phyloP scores from a whole-genome alignment of 768 basidiomycete species.

The Gymnopilus junonius region DNA sequence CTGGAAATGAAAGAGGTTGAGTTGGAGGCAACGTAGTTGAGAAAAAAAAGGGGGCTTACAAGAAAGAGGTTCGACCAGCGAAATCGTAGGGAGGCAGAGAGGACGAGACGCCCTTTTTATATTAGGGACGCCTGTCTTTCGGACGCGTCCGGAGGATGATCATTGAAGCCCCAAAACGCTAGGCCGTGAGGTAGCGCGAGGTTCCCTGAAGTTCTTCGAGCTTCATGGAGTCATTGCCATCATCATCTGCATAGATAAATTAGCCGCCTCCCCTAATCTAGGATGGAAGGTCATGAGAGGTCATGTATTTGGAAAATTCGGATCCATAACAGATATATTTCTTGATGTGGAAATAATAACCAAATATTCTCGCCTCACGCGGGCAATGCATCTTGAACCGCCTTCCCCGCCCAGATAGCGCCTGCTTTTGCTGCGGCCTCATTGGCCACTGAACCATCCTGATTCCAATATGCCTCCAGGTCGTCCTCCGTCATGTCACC shows the following conservation, averaged over 20 bases:
- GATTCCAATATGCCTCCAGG: neutral
- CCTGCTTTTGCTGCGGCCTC: conserved; percentile 6
- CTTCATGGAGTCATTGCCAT: neutral
- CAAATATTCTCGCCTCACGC: conserved; percentile 6
- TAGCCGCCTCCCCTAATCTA: neutral
- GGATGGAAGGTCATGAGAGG: no score
- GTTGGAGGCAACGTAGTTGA: neutral
- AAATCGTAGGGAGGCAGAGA: neutral
- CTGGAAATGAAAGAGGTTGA: neutral
- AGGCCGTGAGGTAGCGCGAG: neutral
- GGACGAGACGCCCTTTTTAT: neutral
- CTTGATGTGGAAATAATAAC: neutral
- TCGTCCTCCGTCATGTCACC: conserved; percentile 7
- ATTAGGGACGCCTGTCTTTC: neutral
- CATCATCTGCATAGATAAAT: neutral
- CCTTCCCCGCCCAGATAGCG: conserved; percentile 7
- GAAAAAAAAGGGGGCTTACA: neutral
- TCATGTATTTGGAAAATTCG: neutral
- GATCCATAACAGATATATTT: neutral
- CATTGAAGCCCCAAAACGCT: neutral
- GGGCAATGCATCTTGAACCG: conserved; percentile 8
- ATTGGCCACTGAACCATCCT: neutral
- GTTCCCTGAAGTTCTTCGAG: no score
- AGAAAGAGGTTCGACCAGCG: conserved; percentile 3
- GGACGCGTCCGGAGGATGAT: neutral